These are phyloP conservation scores for Plasmodium cynomolgi DNA, from an alignment of 169 alveolate species.

Conservation along the genomic window DNA sequence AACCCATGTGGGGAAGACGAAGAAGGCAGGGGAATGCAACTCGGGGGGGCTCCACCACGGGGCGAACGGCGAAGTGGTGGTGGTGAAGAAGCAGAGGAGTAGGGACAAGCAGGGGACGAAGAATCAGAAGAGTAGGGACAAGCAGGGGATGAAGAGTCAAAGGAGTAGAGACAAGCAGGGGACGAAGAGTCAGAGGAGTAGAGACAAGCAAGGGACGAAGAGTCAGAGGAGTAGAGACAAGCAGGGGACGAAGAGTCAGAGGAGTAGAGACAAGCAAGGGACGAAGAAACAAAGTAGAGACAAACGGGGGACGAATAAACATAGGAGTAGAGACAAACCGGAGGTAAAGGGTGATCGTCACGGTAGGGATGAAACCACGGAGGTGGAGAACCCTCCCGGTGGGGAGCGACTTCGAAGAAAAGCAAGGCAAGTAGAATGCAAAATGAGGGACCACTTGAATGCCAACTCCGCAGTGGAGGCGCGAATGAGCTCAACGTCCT, in stretches of 20 bases:
- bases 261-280: too few species aligned
- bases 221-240: neutral
- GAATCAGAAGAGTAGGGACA: neutral
- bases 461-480: neutral
- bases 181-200: neutral
- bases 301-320: too few species aligned
- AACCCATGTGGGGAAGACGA: neutral
- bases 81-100: neutral
- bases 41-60: too few species aligned
- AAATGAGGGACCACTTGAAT: neutral
- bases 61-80: neutral
- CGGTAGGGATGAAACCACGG: neutral
- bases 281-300: too few species aligned
- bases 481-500: neutral
- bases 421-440: neutral
- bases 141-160: neutral
- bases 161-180: neutral
- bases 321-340: neutral
- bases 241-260: neutral
- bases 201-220: neutral
- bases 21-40: neutral
- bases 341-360: neutral
- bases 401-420: neutral
- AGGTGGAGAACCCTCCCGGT: neutral
- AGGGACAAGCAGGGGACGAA: neutral